A percentile compares a stretch with the other conserved stretches of the same genome.
These are phyloP conservation scores for Trametes cubensis DNA, from an alignment of 768 basidiomycete genomes.

Conservation along the genomic window DNA sequence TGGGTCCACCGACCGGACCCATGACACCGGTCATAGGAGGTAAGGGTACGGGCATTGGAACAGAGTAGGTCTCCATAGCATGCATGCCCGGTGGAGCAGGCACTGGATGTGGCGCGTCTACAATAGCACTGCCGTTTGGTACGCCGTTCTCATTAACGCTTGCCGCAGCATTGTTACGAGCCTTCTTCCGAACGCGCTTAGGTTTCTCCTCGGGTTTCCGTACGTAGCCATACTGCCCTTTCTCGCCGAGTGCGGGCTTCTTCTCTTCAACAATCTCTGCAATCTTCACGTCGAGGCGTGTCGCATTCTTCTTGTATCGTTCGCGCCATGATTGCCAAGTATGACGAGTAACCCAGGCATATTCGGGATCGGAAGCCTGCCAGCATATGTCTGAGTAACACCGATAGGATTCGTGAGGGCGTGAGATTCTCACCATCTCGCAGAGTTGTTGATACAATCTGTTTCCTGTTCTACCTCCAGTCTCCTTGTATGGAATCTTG, in stretches of 20 bases:
- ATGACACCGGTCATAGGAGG: constrained; percentile 21
- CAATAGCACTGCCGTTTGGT: background rate
- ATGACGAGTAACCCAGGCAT: constrained; percentile 77
- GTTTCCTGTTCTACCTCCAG: constrained; percentile 80
- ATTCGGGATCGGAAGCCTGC: constrained; percentile 70
- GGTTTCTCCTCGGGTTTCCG: constrained; percentile 72
- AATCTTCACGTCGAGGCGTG: constrained; percentile 67
- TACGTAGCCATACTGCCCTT: constrained; percentile 83
- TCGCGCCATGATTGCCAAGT: constrained; percentile 93
- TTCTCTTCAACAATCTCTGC: constrained; percentile 68
- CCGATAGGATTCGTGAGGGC: too few species aligned
- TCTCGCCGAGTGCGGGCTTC: constrained; percentile 69
- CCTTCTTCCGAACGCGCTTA: constrained; percentile 39
- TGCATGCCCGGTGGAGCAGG: constrained; percentile 7
- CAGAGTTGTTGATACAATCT: constrained; percentile 81
- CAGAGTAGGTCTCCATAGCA: constrained; percentile 23
- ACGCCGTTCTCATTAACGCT: constrained; percentile 16
- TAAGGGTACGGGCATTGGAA: constrained; percentile 26
- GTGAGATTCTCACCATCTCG: constrained; percentile 52
- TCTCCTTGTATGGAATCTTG: constrained; percentile 84
- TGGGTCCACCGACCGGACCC: constrained; percentile 13
- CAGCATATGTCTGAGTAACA: constrained; percentile 7
- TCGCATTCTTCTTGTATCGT: constrained; percentile 81
- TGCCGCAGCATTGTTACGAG: constrained; percentile 10
- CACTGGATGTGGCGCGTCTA: background rate